Evolutionary conservation across 208 protist genomes (phyloP), one percentile per base, ranked within the genome.

Genomic region (Trichomonas vaginalis): DNA sequence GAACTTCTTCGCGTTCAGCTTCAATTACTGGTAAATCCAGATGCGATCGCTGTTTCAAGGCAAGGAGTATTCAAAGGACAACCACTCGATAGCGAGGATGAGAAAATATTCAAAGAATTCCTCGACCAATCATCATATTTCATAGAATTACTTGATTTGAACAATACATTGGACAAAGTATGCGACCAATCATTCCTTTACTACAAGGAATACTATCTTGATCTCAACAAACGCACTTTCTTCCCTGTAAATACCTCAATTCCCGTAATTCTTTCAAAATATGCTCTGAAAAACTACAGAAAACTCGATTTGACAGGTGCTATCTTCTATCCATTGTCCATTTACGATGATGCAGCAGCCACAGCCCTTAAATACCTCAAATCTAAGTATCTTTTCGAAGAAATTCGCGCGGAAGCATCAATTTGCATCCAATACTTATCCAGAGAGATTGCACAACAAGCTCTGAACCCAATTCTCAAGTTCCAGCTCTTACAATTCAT

Each of bases 281-380:
- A 56, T 51, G 40, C 45, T 39, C n/a, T 92, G 2, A 15, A 51
- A 35, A 51, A 51, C 6, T 92, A 92, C 46, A 42, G 37, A 8
- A 51, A 56, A 32, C 45, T 39, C 37, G 86, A 92, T 27, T 39
- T 92, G 3, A 92, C 86, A 39, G 21, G 35, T 51, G 86, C 86
- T 12, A 35, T 92, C 17, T 92, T 92, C n/a, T 92, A 51, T 92
- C 86, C 86, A 39, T 39, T 92, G 3, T 51, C 45, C 8, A 92
- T 92, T 92, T 92, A 92, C 37, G 86, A 92, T 51, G 86, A 92
- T 92, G 86, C 86, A 39, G 86, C 86, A 35, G 12, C 40, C 15
- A 49, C 86, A 56, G 40, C 86, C 12, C 27, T 92, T 21, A 42
- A 39, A 39, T 51, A 51, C 46, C 45, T 92, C 17, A 35, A 51